Percentiles rank a stretch among this genome's conserved stretches.
Evolutionary conservation across 179 eudicot genomes (phyloP).

Genomic region (Gypsophila paniculata): DNA sequence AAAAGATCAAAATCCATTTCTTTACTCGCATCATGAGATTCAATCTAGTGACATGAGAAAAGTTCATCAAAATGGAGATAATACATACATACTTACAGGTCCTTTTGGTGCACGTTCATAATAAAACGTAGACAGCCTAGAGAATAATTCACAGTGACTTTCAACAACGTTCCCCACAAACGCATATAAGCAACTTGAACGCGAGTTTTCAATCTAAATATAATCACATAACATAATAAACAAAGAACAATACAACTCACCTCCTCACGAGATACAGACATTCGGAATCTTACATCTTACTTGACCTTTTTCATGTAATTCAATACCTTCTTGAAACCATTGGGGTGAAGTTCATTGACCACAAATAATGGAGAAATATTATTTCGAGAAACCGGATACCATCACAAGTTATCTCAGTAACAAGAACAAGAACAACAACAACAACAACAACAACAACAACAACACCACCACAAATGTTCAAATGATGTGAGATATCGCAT

Average conservation of each 20-base stretch:
- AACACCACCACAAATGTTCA: neutral
- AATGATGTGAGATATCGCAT: neutral
- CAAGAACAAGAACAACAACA: too few relatives aligned
- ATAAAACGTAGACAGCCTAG: neutral
- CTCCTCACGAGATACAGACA: conserved; percentile 87
- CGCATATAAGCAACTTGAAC: neutral
- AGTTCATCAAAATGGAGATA: conserved; percentile 12
- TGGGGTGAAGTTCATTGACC: conserved; percentile 53
- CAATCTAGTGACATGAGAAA: conserved; percentile 52
- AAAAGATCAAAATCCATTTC: conserved; percentile 99
- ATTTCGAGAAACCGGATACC: neutral
- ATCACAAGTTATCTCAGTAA: neutral
- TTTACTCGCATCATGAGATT: conserved; percentile 97
- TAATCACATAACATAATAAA: neutral
- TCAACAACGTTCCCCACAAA: neutral
- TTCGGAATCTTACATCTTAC: conserved; percentile 85
- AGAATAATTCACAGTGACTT: neutral
- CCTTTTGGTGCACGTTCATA: too few relatives aligned
- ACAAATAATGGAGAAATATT: neutral
- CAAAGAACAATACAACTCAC: conserved; percentile 32
- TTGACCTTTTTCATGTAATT: conserved; percentile 82
- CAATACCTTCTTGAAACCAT: conserved; percentile 94
- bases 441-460: too few relatives aligned
- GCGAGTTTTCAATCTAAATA: neutral
- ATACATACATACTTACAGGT: neutral